Evolutionary conservation across 139 green algal species (phyloP).

Genomic region (Eudorina sp.): DNA sequence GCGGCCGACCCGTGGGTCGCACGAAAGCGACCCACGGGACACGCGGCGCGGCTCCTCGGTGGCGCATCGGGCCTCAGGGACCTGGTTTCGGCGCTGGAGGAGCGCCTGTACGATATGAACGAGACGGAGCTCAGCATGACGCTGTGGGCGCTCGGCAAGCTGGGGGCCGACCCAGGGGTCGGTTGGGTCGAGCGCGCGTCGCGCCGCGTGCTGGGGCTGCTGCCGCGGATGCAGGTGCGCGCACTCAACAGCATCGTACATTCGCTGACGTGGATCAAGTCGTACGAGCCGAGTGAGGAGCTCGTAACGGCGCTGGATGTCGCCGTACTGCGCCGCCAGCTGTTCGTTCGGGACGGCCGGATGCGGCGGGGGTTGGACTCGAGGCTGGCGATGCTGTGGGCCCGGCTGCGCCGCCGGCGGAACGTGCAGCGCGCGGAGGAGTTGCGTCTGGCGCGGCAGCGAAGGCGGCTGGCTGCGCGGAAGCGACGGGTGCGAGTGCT

Average conservation of each 20-base stretch:
- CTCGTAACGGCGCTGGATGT: slow-evolving; percentile 4
- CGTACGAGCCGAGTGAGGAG: background rate
- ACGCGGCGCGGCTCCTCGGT: background rate
- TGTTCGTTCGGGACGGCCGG: background rate
- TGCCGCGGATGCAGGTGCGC: background rate
- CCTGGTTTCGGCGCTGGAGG: background rate
- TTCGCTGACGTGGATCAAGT: background rate
- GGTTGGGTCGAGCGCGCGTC: background rate
- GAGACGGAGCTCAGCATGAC: slow-evolving; percentile 6
- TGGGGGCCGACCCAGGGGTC: background rate
- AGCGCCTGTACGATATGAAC: slow-evolving; percentile 10
- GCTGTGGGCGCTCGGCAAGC: slow-evolving; percentile 2
- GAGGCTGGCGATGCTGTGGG: background rate
- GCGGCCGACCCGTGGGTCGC: too few relatives aligned
- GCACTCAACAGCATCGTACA: slow-evolving; percentile 3
- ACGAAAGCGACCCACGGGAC: too few relatives aligned
- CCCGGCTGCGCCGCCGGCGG: background rate
- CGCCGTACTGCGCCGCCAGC: slow-evolving; percentile 2
- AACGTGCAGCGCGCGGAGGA: background rate
- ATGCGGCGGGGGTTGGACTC: background rate
- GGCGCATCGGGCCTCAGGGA: background rate
- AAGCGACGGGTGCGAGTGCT: too few relatives aligned
- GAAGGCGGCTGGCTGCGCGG: background rate
- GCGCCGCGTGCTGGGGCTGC: background rate
- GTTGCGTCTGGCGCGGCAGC: too few relatives aligned